Evolutionary conservation across 371 early-diverging fungal species (phyloP).

Genomic region (Syncephalastrum racemosum): DNA sequence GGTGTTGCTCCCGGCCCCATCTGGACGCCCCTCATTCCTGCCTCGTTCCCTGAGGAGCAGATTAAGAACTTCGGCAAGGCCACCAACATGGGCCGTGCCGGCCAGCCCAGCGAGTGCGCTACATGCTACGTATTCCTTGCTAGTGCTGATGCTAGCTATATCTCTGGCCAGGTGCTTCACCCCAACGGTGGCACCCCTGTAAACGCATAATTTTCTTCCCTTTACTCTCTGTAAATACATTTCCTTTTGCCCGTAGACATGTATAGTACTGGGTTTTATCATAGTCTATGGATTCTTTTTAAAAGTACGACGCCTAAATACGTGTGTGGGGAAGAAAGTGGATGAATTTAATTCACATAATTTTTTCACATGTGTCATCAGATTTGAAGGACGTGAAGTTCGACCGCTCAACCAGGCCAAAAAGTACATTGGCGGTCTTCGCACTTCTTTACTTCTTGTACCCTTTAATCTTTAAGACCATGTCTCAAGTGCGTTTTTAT

Average conservation of each 20-base stretch:
- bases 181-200: slow-evolving; percentile 44
- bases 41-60: slow-evolving; percentile 48
- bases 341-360: too few relatives aligned
- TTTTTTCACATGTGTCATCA: too few relatives aligned
- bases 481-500: slow-evolving; percentile 18
- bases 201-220: not conserved
- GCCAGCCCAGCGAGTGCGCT: slow-evolving; percentile 53
- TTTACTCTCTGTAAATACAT: not conserved
- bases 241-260: too few relatives aligned
- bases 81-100: slow-evolving; percentile 51
- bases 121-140: slow-evolving; percentile 48
- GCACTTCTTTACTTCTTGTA: not conserved
- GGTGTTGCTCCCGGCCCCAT: slow-evolving; percentile 55
- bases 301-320: too few relatives aligned
- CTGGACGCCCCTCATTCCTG: slow-evolving; percentile 55
- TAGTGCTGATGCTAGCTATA: slow-evolving; percentile 45
- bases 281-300: too few relatives aligned
- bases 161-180: slow-evolving; percentile 54
- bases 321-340: too few relatives aligned
- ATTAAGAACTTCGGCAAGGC: slow-evolving; percentile 47
- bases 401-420: too few relatives aligned
- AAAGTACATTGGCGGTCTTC: too few relatives aligned
- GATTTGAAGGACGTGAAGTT: too few relatives aligned
- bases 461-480: not conserved
- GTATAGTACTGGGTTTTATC: too few relatives aligned